Percentiles rank a stretch among this genome's conserved stretches.
Evolutionary conservation across 768 basidiomycete genomes (phyloP).

Genomic region (Naematelia aurantialba): DNA sequence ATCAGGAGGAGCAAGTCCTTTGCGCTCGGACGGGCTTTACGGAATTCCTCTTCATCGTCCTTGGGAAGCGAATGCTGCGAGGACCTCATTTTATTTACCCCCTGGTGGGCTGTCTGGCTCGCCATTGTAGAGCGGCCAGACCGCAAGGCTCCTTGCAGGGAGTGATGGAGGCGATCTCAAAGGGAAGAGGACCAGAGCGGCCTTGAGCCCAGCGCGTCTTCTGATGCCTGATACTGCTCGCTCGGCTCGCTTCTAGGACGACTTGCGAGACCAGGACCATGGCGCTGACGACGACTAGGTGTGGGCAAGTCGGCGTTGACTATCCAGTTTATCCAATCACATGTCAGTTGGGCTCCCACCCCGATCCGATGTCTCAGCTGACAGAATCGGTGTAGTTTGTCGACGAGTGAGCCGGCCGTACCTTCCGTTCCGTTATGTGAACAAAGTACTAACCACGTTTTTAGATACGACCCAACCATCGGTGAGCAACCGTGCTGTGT

Average conservation of each 20-base stretch:
- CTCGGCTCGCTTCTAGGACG: not conserved
- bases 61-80: not conserved
- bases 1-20: not conserved
- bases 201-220: too few relatives aligned
- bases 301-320: conserved; percentile 89
- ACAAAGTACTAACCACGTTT: conserved; percentile 4
- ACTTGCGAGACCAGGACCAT: not conserved
- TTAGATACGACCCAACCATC: conserved; percentile 74
- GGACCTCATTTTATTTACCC: too few relatives aligned
- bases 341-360: conserved; percentile 30
- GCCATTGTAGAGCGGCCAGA: too few relatives aligned
- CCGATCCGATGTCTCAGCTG: conserved; percentile 11
- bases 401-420: conserved; percentile 38
- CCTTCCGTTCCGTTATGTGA: not conserved
- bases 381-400: conserved; percentile 37
- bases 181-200: too few relatives aligned
- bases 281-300: conserved; percentile 49
- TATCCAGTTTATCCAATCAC: conserved; percentile 88
- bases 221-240: too few relatives aligned
- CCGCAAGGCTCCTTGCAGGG: too few relatives aligned
- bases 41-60: not conserved
- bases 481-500: conserved; percentile 53
- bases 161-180: too few relatives aligned
- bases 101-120: too few relatives aligned
- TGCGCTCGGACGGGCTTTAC: not conserved